Evolutionary conservation across 2,329 filamentous ascomycete species (phyloP), one percentile per base, ranked within the genome.

Genomic region (Alternaria brassicae): DNA sequence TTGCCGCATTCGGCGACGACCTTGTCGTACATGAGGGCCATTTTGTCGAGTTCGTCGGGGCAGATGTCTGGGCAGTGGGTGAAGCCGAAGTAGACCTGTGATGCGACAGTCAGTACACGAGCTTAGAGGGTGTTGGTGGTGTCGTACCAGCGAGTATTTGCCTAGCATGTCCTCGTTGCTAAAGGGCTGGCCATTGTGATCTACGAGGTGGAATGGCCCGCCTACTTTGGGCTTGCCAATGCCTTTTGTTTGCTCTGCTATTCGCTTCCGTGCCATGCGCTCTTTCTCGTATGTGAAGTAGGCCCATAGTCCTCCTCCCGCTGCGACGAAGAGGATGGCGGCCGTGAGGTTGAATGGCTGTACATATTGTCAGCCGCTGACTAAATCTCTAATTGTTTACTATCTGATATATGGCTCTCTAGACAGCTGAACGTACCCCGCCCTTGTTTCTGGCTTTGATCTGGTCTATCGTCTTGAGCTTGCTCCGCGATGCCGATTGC

Each of bases 41-140:
- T 97, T 83, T 99, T 99, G 82, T 99, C 95, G 71, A 99, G 89
- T 81, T 99, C 95, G 75, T 99, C 95, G 32, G 95, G 95, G 82
- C 95, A 99, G 77, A 99, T 99, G 77, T 99, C 95, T 23, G 95
- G 95, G 78, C 95, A 99, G 79, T 97, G 93, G 8, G 92, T 94
- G 85, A 99, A 99, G 72, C 95, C 95, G 77, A 99, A 99, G 82
- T 99, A 99, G 36, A 98, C 88, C 92, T 95, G 66, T 12, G 19
- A 39, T 9, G 12, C 9, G 12, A 3, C 12, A 32, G 56, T 68
- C 27, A 71, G 56, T 41, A 4, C 47, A 21, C 17, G 6, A 15
- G n/a, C 13, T 19, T 12, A 3, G 3, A 23, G 41, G 47, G 15
- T 6, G 7, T 6, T 13, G 9, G 32, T 27, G 23, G 21, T 28